Conservation (phyloP, 352 stramenopile species). For the Globisporangium spiculum region DNA sequence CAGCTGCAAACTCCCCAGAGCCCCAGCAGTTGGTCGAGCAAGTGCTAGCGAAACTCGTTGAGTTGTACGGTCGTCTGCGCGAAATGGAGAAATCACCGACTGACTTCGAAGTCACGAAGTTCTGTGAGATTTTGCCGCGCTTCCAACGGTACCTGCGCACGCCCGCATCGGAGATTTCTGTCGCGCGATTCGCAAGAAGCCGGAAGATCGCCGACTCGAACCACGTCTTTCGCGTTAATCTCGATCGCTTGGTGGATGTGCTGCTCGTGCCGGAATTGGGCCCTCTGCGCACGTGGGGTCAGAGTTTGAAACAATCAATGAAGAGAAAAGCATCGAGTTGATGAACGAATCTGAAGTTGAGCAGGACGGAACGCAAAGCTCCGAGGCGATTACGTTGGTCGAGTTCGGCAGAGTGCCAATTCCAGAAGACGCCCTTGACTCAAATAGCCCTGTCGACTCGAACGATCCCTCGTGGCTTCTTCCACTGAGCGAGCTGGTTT, state of each 20-base stretch:
- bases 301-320: neutral
- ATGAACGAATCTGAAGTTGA: neutral
- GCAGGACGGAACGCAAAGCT: neutral
- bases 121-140: neutral
- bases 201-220: slow-evolving; percentile 1
- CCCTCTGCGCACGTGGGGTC: neutral
- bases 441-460: neutral
- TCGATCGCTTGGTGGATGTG: neutral
- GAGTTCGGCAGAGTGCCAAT: neutral
- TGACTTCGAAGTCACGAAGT: slow-evolving; percentile 4
- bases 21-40: neutral
- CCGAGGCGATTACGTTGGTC: neutral
- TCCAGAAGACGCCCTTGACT: neutral
- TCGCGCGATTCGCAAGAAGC: slow-evolving; percentile 1
- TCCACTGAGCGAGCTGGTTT: slow-evolving; percentile 3
- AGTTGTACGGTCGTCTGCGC: neutral
- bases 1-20: neutral
- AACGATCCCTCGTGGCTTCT: neutral
- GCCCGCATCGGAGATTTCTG: neutral
- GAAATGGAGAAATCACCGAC: neutral
- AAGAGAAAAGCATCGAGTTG: neutral
- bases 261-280: neutral
- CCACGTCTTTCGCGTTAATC: neutral
- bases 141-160: neutral
- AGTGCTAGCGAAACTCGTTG: neutral